Percentiles rank a stretch among this genome's conserved stretches.
These are phyloP conservation scores for Diplogelasinospora grovesii DNA, from an alignment of 495 filamentous ascomycete genomes.

Conservation along the genomic window DNA sequence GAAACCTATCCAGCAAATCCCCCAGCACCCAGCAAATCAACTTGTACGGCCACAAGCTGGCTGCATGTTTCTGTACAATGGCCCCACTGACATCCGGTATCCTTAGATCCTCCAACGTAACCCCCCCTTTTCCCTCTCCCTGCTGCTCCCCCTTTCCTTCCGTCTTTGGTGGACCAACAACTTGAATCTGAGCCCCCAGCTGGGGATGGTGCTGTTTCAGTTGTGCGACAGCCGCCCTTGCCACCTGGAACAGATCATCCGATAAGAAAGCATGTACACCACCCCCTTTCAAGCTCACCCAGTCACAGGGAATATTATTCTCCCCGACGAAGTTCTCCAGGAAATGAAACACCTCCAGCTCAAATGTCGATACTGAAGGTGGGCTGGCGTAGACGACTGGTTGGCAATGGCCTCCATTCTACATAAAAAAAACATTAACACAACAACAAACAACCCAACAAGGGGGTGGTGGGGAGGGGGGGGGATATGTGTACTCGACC, in stretches of 20 bases:
- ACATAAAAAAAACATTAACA: neutral
- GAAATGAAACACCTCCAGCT: slow-evolving; percentile 51
- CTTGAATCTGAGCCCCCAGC: slow-evolving; percentile 32
- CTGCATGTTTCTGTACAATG: slow-evolving; percentile 39
- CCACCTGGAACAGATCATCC: slow-evolving; percentile 38
- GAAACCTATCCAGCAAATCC: slow-evolving; percentile 35
- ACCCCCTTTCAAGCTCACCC: slow-evolving; percentile 28
- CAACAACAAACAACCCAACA: neutral
- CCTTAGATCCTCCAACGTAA: slow-evolving; percentile 13
- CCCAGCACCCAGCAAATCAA: slow-evolving; percentile 62
- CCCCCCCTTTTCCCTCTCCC: neutral
- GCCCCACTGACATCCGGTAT: slow-evolving; percentile 40
- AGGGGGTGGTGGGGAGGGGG: neutral
- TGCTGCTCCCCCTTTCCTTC: neutral
- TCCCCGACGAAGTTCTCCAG: slow-evolving; percentile 45
- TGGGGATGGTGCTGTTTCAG: slow-evolving; percentile 46
- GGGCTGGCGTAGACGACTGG: slow-evolving; percentile 48
- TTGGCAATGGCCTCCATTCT: slow-evolving; percentile 71
- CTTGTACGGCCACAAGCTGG: slow-evolving; percentile 72
- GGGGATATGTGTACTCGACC: slow-evolving; percentile 50
- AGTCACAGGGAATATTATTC: slow-evolving; percentile 57
- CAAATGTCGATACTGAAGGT: slow-evolving; percentile 53
- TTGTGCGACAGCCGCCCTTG: slow-evolving; percentile 30
- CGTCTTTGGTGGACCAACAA: slow-evolving; percentile 18
- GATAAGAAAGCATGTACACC: slow-evolving; percentile 49